Conservation (phyloP, 2,329 filamentous ascomycete species). For the Beauveria varroae region DNA sequence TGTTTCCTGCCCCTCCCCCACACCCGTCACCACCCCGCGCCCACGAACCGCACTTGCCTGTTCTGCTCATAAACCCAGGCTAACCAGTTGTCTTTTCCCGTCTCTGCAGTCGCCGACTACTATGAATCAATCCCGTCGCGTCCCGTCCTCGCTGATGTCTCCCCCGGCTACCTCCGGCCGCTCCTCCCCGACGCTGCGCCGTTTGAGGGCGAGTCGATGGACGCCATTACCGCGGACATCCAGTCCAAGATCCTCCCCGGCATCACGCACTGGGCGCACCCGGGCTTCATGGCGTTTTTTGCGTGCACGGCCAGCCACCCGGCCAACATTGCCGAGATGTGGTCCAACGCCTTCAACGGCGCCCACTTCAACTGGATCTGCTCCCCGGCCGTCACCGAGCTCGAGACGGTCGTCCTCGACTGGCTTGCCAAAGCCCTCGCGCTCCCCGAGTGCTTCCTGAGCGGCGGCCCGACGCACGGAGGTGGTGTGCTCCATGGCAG, state of each 20-base stretch:
- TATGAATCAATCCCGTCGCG: conserved; percentile 66
- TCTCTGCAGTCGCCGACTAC: conserved; percentile 64
- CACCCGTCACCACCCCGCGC: conserved; percentile 3
- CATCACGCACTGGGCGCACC: conserved; percentile 89
- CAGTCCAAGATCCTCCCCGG: conserved; percentile 83
- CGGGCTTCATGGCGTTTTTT: conserved; percentile 95
- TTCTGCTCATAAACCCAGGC: not conserved
- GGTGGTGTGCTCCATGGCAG: conserved; percentile 94
- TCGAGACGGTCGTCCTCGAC: conserved; percentile 88
- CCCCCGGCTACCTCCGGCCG: conserved; percentile 78
- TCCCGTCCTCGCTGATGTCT: conserved; percentile 67
- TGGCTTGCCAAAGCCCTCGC: conserved; percentile 75
- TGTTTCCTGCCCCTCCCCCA: conserved; percentile 1
- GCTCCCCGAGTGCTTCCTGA: conserved; percentile 67
- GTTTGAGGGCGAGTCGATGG: conserved; percentile 64
- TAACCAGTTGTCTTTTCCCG: no score
- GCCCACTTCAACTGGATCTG: conserved; percentile 98
- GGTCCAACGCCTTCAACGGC: conserved; percentile 78
- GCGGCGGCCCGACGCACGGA: conserved; percentile 57
- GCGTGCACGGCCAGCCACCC: conserved; percentile 77
- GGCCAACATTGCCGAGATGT: conserved; percentile 84
- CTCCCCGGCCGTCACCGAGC: conserved; percentile 82
- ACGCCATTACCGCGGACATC: conserved; percentile 73
- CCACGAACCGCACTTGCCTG: not conserved
- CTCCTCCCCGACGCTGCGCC: conserved; percentile 64